phyloP scores from a whole-genome alignment of 2,329 filamentous ascomycete species.

The Penicillium rolfsii region DNA sequence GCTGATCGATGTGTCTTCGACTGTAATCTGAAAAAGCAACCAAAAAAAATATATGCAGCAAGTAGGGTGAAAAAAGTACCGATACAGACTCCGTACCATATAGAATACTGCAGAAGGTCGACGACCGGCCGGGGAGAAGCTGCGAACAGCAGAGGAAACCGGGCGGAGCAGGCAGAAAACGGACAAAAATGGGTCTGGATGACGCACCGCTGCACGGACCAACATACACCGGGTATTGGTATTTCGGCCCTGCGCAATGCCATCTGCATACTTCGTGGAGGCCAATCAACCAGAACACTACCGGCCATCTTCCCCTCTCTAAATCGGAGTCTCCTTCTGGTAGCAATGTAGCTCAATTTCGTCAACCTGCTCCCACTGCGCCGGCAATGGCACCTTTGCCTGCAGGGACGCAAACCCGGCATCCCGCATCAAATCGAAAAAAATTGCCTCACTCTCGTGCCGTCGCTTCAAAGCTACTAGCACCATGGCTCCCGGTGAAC shows the following conservation, averaged over 20 bases:
- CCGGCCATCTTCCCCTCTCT: background rate
- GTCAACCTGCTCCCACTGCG: slow-evolving; percentile 40
- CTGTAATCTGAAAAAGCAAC: background rate
- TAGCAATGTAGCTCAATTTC: slow-evolving; percentile 46
- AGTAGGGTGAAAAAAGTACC: background rate
- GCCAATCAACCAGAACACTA: background rate
- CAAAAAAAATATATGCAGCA: background rate
- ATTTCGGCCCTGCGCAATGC: background rate
- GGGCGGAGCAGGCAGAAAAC: background rate
- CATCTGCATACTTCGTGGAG: background rate
- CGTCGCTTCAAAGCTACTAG: slow-evolving; percentile 68
- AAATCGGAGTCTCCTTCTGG: slow-evolving; percentile 3
- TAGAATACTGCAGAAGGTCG: background rate
- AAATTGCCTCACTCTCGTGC: slow-evolving; percentile 67
- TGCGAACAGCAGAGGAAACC: background rate
- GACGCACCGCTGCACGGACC: slow-evolving; percentile 4
- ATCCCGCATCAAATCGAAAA: slow-evolving; percentile 63
- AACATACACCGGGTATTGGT: background rate
- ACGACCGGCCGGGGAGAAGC: background rate
- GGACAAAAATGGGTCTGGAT: background rate
- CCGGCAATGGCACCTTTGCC: slow-evolving; percentile 41
- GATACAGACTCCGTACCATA: background rate
- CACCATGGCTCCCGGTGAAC: slow-evolving; percentile 55
- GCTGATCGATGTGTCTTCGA: background rate
- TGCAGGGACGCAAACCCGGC: slow-evolving; percentile 41